Conservation (phyloP, 208 protist species). For the Novymonas esmeraldas region DNA sequence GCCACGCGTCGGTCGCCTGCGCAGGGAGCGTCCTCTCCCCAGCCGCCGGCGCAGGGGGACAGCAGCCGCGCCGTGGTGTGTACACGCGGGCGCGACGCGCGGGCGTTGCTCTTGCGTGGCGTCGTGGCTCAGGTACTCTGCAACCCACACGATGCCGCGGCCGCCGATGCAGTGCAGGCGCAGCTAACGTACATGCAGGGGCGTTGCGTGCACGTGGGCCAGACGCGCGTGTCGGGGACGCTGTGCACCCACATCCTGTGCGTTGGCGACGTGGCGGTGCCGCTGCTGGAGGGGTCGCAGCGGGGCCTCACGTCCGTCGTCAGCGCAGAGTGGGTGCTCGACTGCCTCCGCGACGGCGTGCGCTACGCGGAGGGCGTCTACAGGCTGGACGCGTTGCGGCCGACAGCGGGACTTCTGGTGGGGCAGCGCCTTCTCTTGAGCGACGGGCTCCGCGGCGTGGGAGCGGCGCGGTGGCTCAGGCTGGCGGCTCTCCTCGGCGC, state of each 20-base stretch:
- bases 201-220: slow-evolving; percentile 47
- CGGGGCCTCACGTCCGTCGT: slow-evolving; percentile 1
- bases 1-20: not conserved
- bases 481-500: slow-evolving; percentile 23
- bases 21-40: not conserved
- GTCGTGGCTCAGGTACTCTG: slow-evolving; percentile 19
- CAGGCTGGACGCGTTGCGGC: slow-evolving; percentile 2
- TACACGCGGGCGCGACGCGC: not conserved
- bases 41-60: not conserved
- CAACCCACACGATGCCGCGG: slow-evolving; percentile 9
- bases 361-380: slow-evolving; percentile 30
- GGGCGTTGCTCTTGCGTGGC: slow-evolving; percentile 6
- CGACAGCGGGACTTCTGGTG: slow-evolving; percentile 9
- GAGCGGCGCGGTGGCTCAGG: slow-evolving; percentile 4
- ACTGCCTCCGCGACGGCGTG: slow-evolving; percentile 21
- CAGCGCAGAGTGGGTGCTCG: slow-evolving; percentile 19
- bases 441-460: not conserved
- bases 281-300: not conserved
- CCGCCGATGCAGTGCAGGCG: slow-evolving; percentile 38
- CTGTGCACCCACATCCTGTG: slow-evolving; percentile 24
- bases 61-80: not conserved
- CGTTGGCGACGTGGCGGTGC: not conserved
- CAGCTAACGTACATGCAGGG: slow-evolving; percentile 76
- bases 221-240: not conserved
- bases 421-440: slow-evolving; percentile 22